Evolutionary conservation across 306 rosid species (phyloP).

Genomic region (Heteromeles arbutifolia): DNA sequence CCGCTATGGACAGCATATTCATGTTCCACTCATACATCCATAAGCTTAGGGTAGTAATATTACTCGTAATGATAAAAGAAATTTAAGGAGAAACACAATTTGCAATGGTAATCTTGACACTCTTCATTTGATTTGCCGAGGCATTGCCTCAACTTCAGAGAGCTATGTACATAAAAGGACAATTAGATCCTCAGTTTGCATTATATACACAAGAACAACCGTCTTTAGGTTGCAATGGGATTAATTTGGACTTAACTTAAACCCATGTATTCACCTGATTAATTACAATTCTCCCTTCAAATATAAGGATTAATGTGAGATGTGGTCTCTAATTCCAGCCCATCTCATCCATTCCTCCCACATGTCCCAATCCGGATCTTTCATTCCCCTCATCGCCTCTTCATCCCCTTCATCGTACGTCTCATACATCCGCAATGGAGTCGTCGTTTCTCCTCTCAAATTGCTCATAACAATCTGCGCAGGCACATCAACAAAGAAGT

Average conservation of each 20-base stretch:
- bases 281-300: slow-evolving; percentile 20
- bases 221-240: neutral
- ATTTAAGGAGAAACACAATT: neutral
- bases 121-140: slow-evolving; percentile 6
- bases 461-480: slow-evolving; percentile 58
- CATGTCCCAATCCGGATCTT: slow-evolving; percentile 60
- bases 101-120: neutral
- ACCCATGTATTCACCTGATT: neutral
- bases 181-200: slow-evolving; percentile 1
- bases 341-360: slow-evolving; percentile 99
- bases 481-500: neutral
- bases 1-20: no score
- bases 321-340: slow-evolving; percentile 82
- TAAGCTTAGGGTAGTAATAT: no score
- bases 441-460: slow-evolving; percentile 47
- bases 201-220: slow-evolving; percentile 5
- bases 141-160: slow-evolving; percentile 8
- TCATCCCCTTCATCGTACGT: slow-evolving; percentile 28
- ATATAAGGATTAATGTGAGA: slow-evolving; percentile 82
- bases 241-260: neutral
- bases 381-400: slow-evolving; percentile 56
- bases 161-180: slow-evolving; percentile 12
- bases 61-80: neutral
- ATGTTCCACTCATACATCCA: no score
- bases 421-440: slow-evolving; percentile 16